Evolutionary conservation across 768 basidiomycete species (phyloP), one percentile per base, ranked within the genome.

Genomic region (Russula sp.): DNA sequence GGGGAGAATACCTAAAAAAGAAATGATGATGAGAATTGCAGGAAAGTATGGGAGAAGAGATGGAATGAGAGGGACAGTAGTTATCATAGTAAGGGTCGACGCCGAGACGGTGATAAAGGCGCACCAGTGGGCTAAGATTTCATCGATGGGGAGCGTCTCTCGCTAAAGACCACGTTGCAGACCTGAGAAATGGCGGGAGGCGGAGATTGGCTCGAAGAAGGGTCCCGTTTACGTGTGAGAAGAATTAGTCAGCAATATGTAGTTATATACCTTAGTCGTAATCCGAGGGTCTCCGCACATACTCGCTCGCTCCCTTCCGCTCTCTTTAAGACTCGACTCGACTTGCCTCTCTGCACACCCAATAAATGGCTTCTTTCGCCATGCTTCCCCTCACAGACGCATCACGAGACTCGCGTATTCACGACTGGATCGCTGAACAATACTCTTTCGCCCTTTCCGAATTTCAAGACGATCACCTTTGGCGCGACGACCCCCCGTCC

Each of bases 371-470:
- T 56, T 65, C 64, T 52, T 59, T 65, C 30, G 26, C 64, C 40
- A 56, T 55, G 59, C 54, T 65, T 61, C 60, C 64, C 0, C 64
- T 65, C 59, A 57, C 51, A 50, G 67, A 68, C 61, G 68, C 51
- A 54, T 59, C 59, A 52, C 67, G 68, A 46, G 63, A 68, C 49
- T 61, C 68, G 34, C 67, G 67, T 61, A 67, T 67, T 51, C 68
- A 69, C 55, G 59, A 63, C 50, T 69, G 68, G 68, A 68, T 69
- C 59, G 68, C 68, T 38, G 61, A 69, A 46, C 67, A 68, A 51
- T 68, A 65, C 24, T 60, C 64, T 26, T 69, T 69, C 22, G 69
- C 67, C 32, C 67, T 69, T 50, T 56, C 60, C 4, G 67, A 69
- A 14, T 56, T 58, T 24, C 61, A 69, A 46, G 58, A 57, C 34